Base-by-base conservation (phyloP, 2,329 filamentous ascomycete species). In the Lachnellula suecica region DNA sequence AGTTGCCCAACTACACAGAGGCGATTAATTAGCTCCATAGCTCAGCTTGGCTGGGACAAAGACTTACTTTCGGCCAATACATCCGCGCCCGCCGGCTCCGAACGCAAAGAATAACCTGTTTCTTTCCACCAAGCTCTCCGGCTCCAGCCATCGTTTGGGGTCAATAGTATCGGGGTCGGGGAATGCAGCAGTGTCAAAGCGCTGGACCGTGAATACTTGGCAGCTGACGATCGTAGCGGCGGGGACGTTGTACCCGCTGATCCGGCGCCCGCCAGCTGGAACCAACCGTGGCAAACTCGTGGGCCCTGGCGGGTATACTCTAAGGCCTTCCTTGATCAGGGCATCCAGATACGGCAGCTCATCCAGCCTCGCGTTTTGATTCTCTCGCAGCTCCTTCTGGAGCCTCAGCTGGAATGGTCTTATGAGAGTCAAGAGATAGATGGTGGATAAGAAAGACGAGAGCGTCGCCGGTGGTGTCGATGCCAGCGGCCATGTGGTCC, bases 141-240 rank as follows among this genome's bases (percentile, higher is more conserved):
- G 78, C 10, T 79, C 83, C 59, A 96, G 81, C 91, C 91, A 96
- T 60, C 91, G 79, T 49, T 92, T 88, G 0, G 92, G 31, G 31
- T 34, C 17, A n/a, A 15, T 15, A 15, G 1, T 34, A 15, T 34
- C 31, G 4, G 31, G 31, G 31, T 91, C 48, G 85, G 78, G 66
- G 91, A 96, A 97, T 2, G 90, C 86, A 51, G 84, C 78, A 13
- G 69, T 66, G 59, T 84, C 78, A 52, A 82, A 71, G 22, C 78
- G 76, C 54, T 84, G 79, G 31, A 83, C 72, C 4, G 81, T 83
- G 61, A 77, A 80, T 1, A 82, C 76, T 67, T 84, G 82, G 56
- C 77, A 78, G 64, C 81, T 83, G 48, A 83, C 81, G 34, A 82
- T 73, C 1, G 79, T 79, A 8, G 72, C 70, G 46, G 68, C 73